Percentiles rank a stretch among this genome's conserved stretches.
phyloP scores from a whole-genome alignment of 2,329 filamentous ascomycete genomes.

The Pestalotiopsis fici region DNA sequence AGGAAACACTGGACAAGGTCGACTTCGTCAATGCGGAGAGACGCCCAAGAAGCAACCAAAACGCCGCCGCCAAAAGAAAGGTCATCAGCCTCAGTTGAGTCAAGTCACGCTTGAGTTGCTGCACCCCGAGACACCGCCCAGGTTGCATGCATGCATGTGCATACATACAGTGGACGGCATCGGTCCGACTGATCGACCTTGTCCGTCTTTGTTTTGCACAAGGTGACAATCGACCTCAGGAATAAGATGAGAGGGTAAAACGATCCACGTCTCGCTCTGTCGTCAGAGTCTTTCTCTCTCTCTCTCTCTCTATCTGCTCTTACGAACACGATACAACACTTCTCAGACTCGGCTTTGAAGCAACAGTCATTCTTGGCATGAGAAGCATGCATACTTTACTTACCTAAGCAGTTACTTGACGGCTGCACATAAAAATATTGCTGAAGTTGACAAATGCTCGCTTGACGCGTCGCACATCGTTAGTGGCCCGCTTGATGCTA shows the following conservation, averaged over 20 bases:
- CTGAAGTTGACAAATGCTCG: background rate
- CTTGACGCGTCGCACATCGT: background rate
- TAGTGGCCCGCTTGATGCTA: background rate
- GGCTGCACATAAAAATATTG: background rate
- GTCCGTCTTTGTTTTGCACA: background rate
- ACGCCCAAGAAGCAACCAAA: background rate
- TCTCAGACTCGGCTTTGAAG: too few relatives aligned
- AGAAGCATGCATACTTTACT: too few relatives aligned
- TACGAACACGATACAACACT: too few relatives aligned
- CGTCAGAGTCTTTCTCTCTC: too few relatives aligned
- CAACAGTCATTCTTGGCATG: too few relatives aligned
- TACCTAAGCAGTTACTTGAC: too few relatives aligned
- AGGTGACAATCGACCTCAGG: too few relatives aligned
- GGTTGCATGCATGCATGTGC: background rate
- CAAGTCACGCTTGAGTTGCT: background rate
- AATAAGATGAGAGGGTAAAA: too few relatives aligned
- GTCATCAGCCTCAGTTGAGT: background rate
- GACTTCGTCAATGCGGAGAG: background rate
- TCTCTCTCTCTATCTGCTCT: too few relatives aligned
- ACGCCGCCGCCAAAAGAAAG: background rate
- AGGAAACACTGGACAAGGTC: background rate
- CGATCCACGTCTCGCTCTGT: too few relatives aligned
- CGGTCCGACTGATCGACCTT: background rate
- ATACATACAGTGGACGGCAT: background rate
- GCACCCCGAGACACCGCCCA: background rate